Base-by-base conservation (phyloP, 306 rosid species). In the Herpetospermum pedunculosum region DNA sequence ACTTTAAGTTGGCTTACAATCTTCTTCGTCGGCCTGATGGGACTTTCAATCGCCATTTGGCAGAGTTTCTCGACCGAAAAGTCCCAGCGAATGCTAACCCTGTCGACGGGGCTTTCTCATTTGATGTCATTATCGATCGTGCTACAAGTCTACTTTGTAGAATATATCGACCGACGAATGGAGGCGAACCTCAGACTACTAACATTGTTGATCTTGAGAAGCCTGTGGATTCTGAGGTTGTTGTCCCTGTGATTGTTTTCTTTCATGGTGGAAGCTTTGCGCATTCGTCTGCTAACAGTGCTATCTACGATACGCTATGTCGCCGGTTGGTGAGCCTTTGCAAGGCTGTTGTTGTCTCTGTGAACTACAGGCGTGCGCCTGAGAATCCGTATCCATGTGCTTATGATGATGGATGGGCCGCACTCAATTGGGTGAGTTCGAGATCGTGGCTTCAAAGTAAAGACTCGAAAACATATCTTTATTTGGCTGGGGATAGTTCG, bases 251-350 rank as follows among this genome's bases (percentile, higher is more conserved):
- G 6, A 82, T 95, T 15, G 59, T 95, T 30, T 95, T 95, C 84
- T 95, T 95, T 76, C 99, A 95, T 7, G 99, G 99, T 74, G 99
- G 99, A 82, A 94, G 99, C 81, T 94, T 94, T 81, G 95, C 96
- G 0, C 99, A 91, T 75, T 94, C 97, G 52, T 94, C 99, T 16
- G 88, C 95, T 3, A 89, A 94, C 59, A 94, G 97, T 76, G 96
- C 96, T 8, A 94, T 94, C 60, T 94, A 94, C 68, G 99, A 94
- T 58, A 83, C 90, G 3, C 76, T 94, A 8, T 94, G 99, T 68
- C 96, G 97, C 16, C 84, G 99, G 41, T 79, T 94, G 69, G 97
- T 89, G 6, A 83, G 88, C 23, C 83, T 84, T 53, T 91, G 99
- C 73, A 89, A 91, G 71, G 96, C 96, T 59, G 96, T 91, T 67